Percentiles rank a stretch among this genome's conserved stretches.
Conservation (phyloP, 169 alveolate genomes). For the Plasmodium inui region DNA sequence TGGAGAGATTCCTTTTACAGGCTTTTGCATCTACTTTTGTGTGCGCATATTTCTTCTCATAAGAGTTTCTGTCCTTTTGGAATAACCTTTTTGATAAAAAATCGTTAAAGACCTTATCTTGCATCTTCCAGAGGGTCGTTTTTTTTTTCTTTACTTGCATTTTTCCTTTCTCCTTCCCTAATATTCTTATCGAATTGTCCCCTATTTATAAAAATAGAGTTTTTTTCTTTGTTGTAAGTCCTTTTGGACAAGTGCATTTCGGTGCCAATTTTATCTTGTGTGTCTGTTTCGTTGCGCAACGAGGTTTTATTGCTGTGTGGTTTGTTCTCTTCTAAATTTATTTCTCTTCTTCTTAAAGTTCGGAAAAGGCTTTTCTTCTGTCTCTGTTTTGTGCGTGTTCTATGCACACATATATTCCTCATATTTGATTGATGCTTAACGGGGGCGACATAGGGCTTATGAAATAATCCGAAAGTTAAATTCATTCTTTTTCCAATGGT, state of each 20-base stretch:
- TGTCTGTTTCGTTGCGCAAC: background rate
- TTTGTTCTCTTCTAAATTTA: background rate
- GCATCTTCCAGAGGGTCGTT: background rate
- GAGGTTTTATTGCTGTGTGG: background rate
- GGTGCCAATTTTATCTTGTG: background rate
- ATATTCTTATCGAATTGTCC: background rate
- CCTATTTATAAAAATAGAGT: background rate
- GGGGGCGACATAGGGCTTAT: background rate
- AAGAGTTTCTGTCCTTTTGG: background rate
- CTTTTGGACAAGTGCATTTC: background rate
- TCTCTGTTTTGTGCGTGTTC: constrained; percentile 2
- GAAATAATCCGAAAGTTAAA: background rate
- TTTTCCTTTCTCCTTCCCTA: constrained; percentile 1
- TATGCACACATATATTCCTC: constrained; percentile 19
- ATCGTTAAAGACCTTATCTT: constrained; percentile 6
- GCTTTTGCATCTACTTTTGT: background rate
- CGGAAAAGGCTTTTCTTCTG: constrained; percentile 6
- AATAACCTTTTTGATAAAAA: constrained; percentile 16
- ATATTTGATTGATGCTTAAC: background rate
- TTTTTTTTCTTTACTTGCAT: constrained; percentile 1
- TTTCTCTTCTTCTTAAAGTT: background rate
- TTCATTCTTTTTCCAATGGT: background rate
- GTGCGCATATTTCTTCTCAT: background rate
- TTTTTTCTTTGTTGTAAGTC: constrained; percentile 3
- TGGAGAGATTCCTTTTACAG: background rate